Evolutionary conservation across 768 basidiomycete species (phyloP), one percentile per base, ranked within the genome.

Genomic region (Boletus rufocinnamomeus): DNA sequence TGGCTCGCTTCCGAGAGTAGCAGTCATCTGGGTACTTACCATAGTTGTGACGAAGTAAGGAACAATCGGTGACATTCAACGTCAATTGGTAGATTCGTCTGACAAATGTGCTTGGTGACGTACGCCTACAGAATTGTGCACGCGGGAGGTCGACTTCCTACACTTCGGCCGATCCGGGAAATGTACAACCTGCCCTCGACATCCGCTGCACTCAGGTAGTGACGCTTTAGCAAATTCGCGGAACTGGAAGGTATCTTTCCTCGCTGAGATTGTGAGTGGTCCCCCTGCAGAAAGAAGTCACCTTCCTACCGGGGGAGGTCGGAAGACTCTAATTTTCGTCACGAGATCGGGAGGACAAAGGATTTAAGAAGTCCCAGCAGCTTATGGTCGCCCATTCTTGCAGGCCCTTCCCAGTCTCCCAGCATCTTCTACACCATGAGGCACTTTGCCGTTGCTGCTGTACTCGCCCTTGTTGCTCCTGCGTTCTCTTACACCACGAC

Each of bases 371-470:
- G 13, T 17, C 16, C 14, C 0, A 37, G 14, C 4, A n/a, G 10
- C 11, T 16, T 4, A 44, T 13, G 40, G 38, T 28, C 19, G 21
- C 25, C 40, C 58, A 43, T 13, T 9, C 28, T 52, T n/a, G 9
- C 21, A 4, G n/a, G 37, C 27, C 45, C 32, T 23, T 55, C 21
- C 37, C 34, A 21, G 40, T 40, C 16, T 19, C 16, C 23, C 53
- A 17, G 10, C 56, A 6, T 28, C 8, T n/a, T 46, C 40, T 8
- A 27, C 52, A 37, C 23, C 32, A 69, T 69, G 69, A 59, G 9
- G 28, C 17, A 44, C 43, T 40, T 52, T 11, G 2, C 25, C 27
- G 0, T 49, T 21, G 54, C 48, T 35, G 30, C 55, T 32, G 34
- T 44, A 6, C 57, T 67, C 14, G 53, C 40, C 47, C 30, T 71